Evolutionary conservation across 2,329 filamentous ascomycete genomes (phyloP).

Genomic region (Ophiostoma himal-ulmi): DNA sequence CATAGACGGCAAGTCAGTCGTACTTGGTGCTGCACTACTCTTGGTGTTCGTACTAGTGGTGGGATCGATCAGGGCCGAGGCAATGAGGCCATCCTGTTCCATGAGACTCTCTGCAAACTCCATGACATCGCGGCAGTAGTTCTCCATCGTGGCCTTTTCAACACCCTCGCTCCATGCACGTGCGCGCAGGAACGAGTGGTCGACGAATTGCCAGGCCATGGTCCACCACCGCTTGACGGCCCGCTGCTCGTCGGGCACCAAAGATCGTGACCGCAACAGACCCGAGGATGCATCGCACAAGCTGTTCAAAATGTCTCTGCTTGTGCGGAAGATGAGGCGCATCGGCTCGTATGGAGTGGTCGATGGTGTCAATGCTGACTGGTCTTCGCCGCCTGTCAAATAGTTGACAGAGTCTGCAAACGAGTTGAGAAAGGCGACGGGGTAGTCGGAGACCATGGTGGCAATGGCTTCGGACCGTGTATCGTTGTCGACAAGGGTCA

Average conservation of each 20-base stretch:
- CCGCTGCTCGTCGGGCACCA: constrained; percentile 57
- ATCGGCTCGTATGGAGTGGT: constrained; percentile 51
- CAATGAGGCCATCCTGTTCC: constrained; percentile 76
- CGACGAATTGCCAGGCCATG: constrained; percentile 73
- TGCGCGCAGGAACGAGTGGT: constrained; percentile 74
- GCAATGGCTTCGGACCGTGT: constrained; percentile 47
- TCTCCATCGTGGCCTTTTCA: constrained; percentile 73
- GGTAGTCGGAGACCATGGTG: constrained; percentile 42
- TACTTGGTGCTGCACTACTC: not conserved
- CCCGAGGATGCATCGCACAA: constrained; percentile 53
- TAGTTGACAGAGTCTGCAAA: constrained; percentile 40
- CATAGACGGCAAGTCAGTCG: not conserved
- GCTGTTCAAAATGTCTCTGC: constrained; percentile 50
- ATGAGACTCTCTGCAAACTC: constrained; percentile 84
- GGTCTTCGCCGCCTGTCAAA: constrained; percentile 34
- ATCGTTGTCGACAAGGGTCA: constrained; percentile 67
- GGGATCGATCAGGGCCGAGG: constrained; percentile 54
- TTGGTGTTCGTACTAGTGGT: constrained; percentile 24
- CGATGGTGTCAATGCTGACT: constrained; percentile 26
- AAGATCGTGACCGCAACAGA: constrained; percentile 47
- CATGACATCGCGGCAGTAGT: constrained; percentile 93
- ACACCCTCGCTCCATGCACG: constrained; percentile 70
- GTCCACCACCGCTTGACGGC: constrained; percentile 76
- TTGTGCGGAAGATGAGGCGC: constrained; percentile 51
- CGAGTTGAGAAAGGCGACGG: constrained; percentile 40